Evolutionary conservation across 1,284 basidiomycete genomes (phyloP).

Genomic region (Tilletia horrida): DNA sequence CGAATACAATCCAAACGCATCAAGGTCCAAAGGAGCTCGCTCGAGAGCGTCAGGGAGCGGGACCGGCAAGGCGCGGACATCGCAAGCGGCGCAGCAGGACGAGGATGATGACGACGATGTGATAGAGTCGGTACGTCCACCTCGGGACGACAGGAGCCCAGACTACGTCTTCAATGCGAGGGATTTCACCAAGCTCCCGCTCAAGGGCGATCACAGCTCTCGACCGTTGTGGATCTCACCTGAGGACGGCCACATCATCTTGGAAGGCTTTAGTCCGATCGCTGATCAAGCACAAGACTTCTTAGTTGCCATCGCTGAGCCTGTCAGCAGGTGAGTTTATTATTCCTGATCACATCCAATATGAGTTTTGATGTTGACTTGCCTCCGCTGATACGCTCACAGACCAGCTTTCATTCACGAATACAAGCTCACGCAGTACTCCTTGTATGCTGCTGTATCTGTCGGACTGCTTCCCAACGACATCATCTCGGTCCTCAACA

Average conservation of each 20-base stretch:
- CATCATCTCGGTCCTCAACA: conserved; percentile 80
- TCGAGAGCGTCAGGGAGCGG: not conserved
- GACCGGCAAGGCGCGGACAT: not conserved
- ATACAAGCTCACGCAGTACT: conserved; percentile 97
- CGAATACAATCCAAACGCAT: not conserved
- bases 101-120: not conserved
- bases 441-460: conserved; percentile 95
- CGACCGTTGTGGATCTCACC: conserved; percentile 54
- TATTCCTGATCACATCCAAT: conserved; percentile 15
- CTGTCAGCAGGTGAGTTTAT: conserved; percentile 82
- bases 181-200: conserved; percentile 48
- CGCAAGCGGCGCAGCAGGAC: not conserved
- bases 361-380: too few relatives aligned
- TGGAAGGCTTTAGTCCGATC: conserved; percentile 64
- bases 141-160: not conserved
- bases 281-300: conserved; percentile 99
- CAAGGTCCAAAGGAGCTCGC: not conserved
- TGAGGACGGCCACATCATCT: conserved; percentile 52
- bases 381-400: conserved; percentile 17
- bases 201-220: conserved; percentile 50
- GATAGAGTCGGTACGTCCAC: not conserved
- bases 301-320: conserved; percentile 94
- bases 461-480: conserved; percentile 96
- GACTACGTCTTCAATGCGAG: conserved; percentile 26
- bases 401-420: conserved; percentile 97